phyloP scores from a whole-genome alignment of 1,284 basidiomycete species.

The Laetiporus sulphureus region DNA sequence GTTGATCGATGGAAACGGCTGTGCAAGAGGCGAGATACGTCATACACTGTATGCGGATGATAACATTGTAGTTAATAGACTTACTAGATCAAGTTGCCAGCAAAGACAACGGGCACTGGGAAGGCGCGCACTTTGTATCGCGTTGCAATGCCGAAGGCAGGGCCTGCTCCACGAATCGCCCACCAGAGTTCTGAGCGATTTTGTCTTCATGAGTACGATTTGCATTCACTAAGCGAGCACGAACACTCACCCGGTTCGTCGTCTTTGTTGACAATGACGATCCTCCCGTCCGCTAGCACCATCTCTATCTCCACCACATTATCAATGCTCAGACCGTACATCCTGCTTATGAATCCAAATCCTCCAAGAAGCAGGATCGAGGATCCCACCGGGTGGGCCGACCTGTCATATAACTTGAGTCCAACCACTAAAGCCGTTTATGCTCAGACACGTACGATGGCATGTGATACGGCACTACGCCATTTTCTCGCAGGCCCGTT shows the following conservation, averaged over 20 bases:
- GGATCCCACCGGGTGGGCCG: constrained; percentile 73
- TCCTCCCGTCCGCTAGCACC: constrained; percentile 74
- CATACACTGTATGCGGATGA: constrained; percentile 2
- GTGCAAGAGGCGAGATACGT: constrained; percentile 3
- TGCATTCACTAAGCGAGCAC: too few species aligned
- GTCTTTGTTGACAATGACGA: constrained; percentile 63
- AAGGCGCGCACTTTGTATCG: constrained; percentile 82
- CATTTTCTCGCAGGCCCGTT: constrained; percentile 39
- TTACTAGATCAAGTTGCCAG: constrained; percentile 86
- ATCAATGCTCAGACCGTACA: constrained; percentile 82
- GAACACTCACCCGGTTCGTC: constrained; percentile 56
- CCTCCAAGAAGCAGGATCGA: constrained; percentile 84
- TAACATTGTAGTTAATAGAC: constrained; percentile 6
- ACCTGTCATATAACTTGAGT: constrained; percentile 30
- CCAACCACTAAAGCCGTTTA: not conserved
- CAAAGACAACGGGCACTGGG: constrained; percentile 83
- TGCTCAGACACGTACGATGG: constrained; percentile 54
- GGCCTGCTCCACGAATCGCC: constrained; percentile 82
- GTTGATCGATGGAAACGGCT: constrained; percentile 83
- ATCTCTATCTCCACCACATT: constrained; percentile 83
- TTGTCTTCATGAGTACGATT: not conserved
- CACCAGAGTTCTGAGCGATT: constrained; percentile 76
- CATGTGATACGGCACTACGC: constrained; percentile 74
- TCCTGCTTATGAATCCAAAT: constrained; percentile 82
- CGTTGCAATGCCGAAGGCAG: constrained; percentile 81